Evolutionary conservation across 805 yeast species (phyloP).

Genomic region (Kluyveromyces wickerhamii): DNA sequence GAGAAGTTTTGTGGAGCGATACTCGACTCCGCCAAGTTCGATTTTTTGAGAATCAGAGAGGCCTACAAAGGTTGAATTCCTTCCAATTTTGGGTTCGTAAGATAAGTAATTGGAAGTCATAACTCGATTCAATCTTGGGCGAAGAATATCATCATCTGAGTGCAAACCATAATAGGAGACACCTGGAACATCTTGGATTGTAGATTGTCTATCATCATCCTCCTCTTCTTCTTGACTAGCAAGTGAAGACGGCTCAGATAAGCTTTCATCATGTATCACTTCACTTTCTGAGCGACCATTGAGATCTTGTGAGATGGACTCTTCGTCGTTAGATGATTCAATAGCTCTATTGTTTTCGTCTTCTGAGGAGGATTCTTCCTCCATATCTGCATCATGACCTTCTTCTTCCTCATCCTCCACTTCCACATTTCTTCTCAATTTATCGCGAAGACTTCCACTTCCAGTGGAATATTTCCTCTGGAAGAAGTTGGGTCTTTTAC

Average conservation of each 20-base stretch:
- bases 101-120: constrained; percentile 67
- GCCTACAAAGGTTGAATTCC: constrained; percentile 86
- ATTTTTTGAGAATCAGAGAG: constrained; percentile 78
- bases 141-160: constrained; percentile 15
- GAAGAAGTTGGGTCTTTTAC: constrained; percentile 5
- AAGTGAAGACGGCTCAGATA: not conserved
- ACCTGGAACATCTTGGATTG: constrained; percentile 13
- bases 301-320: not conserved
- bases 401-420: constrained; percentile 20
- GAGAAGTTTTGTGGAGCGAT: constrained; percentile 75
- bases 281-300: not conserved
- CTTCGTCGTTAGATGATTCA: not conserved
- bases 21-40: constrained; percentile 96
- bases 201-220: constrained; percentile 9
- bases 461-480: not conserved
- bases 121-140: constrained; percentile 20
- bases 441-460: not conserved
- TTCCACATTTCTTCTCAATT: not conserved
- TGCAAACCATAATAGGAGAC: constrained; percentile 22
- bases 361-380: constrained; percentile 8
- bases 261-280: no score
- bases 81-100: constrained; percentile 85
- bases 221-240: not conserved
- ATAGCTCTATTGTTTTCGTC: constrained; percentile 6
- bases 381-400: constrained; percentile 12